Percentiles rank a stretch among this genome's conserved stretches.
phyloP scores from a whole-genome alignment of 257 asterid species.

The Osmanthus fragrans region DNA sequence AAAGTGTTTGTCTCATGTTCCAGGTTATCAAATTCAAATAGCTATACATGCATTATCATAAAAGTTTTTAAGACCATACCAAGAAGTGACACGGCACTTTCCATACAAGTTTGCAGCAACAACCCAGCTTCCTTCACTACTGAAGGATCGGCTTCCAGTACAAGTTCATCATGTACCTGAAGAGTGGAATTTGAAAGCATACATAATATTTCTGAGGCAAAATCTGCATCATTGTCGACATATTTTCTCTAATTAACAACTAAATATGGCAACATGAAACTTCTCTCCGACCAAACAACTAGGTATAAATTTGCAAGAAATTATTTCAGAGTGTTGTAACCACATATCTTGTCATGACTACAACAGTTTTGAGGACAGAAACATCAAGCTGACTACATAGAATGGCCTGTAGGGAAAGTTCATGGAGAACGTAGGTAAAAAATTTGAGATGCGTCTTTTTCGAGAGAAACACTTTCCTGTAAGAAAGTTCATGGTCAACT shows the following conservation, averaged over 20 bases:
- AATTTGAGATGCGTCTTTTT: not conserved
- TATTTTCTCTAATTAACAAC: not conserved
- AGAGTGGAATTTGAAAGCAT: slow-evolving; percentile 12
- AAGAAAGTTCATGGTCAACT: not conserved
- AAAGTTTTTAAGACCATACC: slow-evolving; percentile 49
- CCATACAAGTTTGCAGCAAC: slow-evolving; percentile 59
- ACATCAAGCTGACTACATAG: not conserved
- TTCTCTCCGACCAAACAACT: not conserved
- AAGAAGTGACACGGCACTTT: slow-evolving; percentile 74
- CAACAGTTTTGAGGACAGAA: not conserved
- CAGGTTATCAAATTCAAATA: slow-evolving; percentile 4
- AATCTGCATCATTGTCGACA: not conserved
- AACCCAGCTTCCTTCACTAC: slow-evolving; percentile 38
- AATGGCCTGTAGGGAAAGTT: too few species aligned
- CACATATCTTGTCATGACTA: not conserved
- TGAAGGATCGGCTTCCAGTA: slow-evolving; percentile 58
- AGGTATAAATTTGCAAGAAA: not conserved
- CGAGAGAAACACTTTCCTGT: not conserved
- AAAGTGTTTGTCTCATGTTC: slow-evolving; percentile 1
- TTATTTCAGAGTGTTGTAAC: not conserved
- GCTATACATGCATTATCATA: not conserved
- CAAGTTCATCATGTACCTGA: slow-evolving; percentile 86
- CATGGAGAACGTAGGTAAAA: not conserved
- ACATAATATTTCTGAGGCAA: slow-evolving; percentile 1
- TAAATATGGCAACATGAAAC: not conserved